Percentiles rank a stretch among this genome's conserved stretches.
Evolutionary conservation across 768 basidiomycete species (phyloP).

Genomic region (Coprinopsis marcescibilis): DNA sequence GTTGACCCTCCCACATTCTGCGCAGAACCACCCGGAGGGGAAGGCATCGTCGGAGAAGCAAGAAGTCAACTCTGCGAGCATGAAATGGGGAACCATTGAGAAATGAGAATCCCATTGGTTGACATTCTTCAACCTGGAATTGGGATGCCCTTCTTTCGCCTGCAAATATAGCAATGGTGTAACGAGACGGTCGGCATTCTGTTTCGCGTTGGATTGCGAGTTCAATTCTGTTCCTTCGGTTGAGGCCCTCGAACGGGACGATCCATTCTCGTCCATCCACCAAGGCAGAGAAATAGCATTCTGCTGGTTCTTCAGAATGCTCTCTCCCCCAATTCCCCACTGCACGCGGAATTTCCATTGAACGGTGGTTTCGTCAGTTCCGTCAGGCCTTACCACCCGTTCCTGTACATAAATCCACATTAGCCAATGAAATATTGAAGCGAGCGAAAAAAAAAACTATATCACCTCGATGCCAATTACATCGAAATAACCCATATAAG

Average conservation of each 20-base stretch:
- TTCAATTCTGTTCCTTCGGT: not conserved
- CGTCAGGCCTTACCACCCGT: not conserved
- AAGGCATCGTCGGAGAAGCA: slow-evolving; percentile 28
- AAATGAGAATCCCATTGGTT: slow-evolving; percentile 19
- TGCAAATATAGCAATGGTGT: slow-evolving; percentile 18
- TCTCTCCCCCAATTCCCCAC: slow-evolving; percentile 50
- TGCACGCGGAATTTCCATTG: slow-evolving; percentile 41
- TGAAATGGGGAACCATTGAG: slow-evolving; percentile 22
- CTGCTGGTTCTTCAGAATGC: slow-evolving; percentile 19
- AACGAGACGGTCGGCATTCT: slow-evolving; percentile 5
- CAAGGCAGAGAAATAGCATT: slow-evolving; percentile 15
- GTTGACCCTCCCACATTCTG: slow-evolving; percentile 43
- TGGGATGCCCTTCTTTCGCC: slow-evolving; percentile 18
- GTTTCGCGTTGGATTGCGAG: not conserved
- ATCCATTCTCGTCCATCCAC: slow-evolving; percentile 18
- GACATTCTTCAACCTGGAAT: slow-evolving; percentile 20
- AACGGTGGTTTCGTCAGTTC: slow-evolving; percentile 25
- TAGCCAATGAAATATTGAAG: not conserved
- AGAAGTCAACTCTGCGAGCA: slow-evolving; percentile 24
- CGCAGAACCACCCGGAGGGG: slow-evolving; percentile 46
- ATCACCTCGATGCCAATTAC: slow-evolving; percentile 36
- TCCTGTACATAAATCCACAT: not conserved
- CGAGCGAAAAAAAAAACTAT: slow-evolving; percentile 9
- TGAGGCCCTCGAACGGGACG: not conserved
- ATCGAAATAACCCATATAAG: slow-evolving; percentile 43